Evolutionary conservation across 345 rosid species (phyloP).

Genomic region (Melaleuca quinquenervia): DNA sequence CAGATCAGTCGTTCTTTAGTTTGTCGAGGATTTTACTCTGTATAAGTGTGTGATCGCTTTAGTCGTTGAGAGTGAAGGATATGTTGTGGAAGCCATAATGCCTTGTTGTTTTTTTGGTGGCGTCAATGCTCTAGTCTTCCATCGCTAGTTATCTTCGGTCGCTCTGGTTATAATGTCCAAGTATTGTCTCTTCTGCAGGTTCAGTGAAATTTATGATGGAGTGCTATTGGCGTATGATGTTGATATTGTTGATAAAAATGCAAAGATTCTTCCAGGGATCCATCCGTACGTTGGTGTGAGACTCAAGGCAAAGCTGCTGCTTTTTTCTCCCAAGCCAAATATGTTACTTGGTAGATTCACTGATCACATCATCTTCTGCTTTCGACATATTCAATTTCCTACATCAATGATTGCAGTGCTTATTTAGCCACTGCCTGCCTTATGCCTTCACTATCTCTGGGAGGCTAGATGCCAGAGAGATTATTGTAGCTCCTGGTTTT

Average conservation of each 20-base stretch:
- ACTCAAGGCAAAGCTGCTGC: conserved; percentile 41
- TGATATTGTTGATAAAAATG: conserved; percentile 27
- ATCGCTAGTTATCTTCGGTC: neutral
- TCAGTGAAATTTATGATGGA: conserved; percentile 53
- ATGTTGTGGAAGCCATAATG: neutral
- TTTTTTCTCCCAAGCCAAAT: conserved; percentile 69
- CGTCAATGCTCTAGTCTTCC: neutral
- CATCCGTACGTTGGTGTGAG: conserved; percentile 56
- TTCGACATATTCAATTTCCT: neutral
- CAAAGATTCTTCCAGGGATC: conserved; percentile 54
- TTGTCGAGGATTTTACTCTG: neutral
- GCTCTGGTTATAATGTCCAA: neutral
- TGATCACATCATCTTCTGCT: neutral
- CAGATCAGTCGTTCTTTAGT: too few species aligned
- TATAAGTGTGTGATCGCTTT: neutral
- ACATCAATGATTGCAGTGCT: neutral
- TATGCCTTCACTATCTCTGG: neutral
- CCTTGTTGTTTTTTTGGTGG: neutral
- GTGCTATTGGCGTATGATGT: conserved; percentile 66
- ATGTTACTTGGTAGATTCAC: conserved; percentile 46
- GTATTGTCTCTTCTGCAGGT: conserved; percentile 29
- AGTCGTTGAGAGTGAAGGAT: neutral
- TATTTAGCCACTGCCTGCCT: neutral
- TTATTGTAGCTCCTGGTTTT: neutral
- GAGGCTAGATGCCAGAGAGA: neutral